These are phyloP conservation scores for Penicillium sp. DNA, from an alignment of 2,329 filamentous ascomycete genomes.

Conservation along the genomic window DNA sequence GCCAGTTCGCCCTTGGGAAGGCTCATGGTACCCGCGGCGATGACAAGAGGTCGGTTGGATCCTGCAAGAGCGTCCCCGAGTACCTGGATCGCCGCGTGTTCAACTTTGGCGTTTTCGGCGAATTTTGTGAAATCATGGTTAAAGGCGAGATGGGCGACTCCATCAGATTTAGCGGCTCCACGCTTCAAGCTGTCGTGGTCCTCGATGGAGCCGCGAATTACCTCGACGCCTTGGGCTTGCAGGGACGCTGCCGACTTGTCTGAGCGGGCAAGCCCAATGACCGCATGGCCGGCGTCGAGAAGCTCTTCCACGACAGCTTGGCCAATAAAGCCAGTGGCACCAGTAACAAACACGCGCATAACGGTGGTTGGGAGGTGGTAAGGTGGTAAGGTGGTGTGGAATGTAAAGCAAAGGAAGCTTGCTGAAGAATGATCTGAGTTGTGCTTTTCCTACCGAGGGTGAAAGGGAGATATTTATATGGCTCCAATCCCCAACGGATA, in stretches of 20 bases:
- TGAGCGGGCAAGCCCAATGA: constrained; percentile 44
- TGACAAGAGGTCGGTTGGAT: constrained; percentile 36
- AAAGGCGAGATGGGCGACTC: constrained; percentile 46
- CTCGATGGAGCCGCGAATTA: constrained; percentile 36
- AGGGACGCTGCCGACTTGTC: constrained; percentile 32
- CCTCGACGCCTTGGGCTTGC: constrained; percentile 31
- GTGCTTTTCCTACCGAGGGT: too few species aligned
- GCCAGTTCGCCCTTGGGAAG: constrained; percentile 26
- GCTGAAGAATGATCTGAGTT: too few species aligned
- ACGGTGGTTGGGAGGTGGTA: too few species aligned
- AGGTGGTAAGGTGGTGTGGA: too few species aligned
- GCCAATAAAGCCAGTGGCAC: constrained; percentile 47
- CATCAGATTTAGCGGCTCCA: constrained; percentile 36
- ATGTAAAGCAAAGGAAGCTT: too few species aligned
- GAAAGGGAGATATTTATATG: too few species aligned
- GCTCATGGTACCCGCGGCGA: constrained; percentile 38
- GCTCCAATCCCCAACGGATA: too few species aligned
- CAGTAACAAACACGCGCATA: constrained; percentile 34
- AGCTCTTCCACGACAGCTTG: constrained; percentile 40
- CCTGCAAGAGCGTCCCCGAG: constrained; percentile 36
- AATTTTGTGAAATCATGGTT: constrained; percentile 41
- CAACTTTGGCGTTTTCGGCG: constrained; percentile 28
- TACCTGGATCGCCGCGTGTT: constrained; percentile 38
- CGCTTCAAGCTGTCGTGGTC: constrained; percentile 35
- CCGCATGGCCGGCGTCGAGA: constrained; percentile 39